These are phyloP conservation scores for Crotalaria pallida DNA, from an alignment of 306 rosid genomes.

Conservation along the genomic window DNA sequence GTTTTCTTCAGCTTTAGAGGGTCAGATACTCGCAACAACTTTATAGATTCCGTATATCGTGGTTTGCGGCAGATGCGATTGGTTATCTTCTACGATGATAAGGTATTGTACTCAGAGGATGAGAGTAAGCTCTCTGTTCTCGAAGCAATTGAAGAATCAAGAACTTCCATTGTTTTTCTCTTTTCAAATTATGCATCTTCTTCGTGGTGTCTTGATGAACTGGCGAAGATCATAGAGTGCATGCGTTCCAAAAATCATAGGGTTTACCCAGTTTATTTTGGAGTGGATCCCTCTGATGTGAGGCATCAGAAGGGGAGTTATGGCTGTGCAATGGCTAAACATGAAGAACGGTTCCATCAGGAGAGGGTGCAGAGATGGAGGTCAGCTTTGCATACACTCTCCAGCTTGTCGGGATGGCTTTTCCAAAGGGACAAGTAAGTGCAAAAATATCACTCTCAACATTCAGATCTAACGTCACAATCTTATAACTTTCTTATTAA, in stretches of 20 bases:
- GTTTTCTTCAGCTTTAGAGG: no score
- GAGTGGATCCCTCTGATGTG: neutral
- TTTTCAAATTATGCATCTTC: slow-evolving; percentile 13
- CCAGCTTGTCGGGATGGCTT: slow-evolving; percentile 6
- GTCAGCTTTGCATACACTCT: neutral
- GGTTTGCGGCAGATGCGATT: no score
- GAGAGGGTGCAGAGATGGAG: slow-evolving; percentile 2
- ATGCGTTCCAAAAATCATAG: neutral
- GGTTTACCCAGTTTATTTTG: slow-evolving; percentile 16
- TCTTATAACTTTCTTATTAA: no score
- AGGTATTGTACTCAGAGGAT: no score
- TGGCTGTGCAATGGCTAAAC: neutral
- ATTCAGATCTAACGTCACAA: no score
- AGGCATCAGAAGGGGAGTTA: neutral
- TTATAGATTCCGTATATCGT: no score
- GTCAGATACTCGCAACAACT: no score
- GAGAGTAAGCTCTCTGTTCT: no score
- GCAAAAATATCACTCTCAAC: no score
- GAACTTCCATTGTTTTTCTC: slow-evolving; percentile 1
- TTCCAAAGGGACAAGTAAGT: no score
- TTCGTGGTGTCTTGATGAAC: neutral
- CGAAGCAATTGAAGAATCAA: neutral
- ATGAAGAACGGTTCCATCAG: neutral
- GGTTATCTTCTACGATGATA: no score
- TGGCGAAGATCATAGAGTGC: neutral